A percentile compares a stretch with the other conserved stretches of the same genome.
Conservation (phyloP, 495 filamentous ascomycete genomes). For the Annulohypoxylon bovei region DNA sequence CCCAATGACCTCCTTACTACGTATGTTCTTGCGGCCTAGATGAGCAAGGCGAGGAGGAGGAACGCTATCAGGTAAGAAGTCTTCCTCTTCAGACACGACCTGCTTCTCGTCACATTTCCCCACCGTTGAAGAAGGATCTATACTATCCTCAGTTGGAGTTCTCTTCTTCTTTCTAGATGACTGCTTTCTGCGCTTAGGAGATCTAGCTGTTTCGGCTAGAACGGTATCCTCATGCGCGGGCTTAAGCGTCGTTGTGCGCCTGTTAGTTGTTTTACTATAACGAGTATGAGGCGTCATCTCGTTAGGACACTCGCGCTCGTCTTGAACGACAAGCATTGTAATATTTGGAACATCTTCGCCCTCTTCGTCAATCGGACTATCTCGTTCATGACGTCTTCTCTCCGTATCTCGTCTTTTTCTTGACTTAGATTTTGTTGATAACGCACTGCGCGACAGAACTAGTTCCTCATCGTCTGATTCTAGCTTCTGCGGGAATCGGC, state of each 20-base stretch:
- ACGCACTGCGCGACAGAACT: not conserved
- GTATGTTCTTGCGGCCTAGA: conserved; percentile 53
- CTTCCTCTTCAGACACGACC: not conserved
- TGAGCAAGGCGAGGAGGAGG: conserved; percentile 47
- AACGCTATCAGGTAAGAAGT: not conserved
- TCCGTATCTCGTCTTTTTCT: not conserved
- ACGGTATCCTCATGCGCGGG: not conserved
- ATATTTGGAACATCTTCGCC: not conserved
- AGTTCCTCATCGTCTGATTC: not conserved
- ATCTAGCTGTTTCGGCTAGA: not conserved
- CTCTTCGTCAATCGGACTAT: not conserved
- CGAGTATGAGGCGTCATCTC: not conserved
- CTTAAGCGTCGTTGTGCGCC: not conserved
- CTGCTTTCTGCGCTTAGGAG: conserved; percentile 11
- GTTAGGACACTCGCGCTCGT: not conserved
- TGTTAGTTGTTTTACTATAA: not conserved
- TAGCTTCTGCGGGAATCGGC: not conserved
- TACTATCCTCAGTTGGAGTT: not conserved
- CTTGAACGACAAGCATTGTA: not conserved
- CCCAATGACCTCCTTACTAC: conserved; percentile 57
- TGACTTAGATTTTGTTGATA: not conserved
- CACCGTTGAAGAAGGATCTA: not conserved
- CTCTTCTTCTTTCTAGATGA: conserved; percentile 13
- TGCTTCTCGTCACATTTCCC: not conserved
- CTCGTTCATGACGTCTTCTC: not conserved